Evolutionary conservation across 202 grass and related monocot species (phyloP), one percentile per base, ranked within the genome.

Genomic region (Digitaria exilis): DNA sequence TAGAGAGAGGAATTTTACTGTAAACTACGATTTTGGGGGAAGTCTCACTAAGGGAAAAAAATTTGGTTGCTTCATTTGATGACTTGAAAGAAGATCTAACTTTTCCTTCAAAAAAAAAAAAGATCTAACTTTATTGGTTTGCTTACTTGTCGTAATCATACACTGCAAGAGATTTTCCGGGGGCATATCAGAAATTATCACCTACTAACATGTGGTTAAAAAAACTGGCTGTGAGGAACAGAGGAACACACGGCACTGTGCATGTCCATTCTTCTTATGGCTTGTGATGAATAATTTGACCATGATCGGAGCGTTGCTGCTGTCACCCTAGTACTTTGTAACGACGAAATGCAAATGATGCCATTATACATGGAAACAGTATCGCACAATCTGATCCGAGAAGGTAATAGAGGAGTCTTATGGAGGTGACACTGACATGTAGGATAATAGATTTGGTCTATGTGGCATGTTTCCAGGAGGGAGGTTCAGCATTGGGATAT

Each of bases 401-500:
- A 32, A 49, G 26, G 45, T 32, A 52, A 34, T 37, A 8, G 68
- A n/a, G n/a, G n/a, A 28, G 65, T 41, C 30, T 58, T 81, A 37
- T 22, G 24, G 34, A 24, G 34, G 52, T 76, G 73, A 76, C 62
- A 55, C 12, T 29, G 57, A 55, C 64, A 49, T 6, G 18, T 73
- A 56, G 57, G 57, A 86, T 56, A 3, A 17, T 22, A n/a, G 69
- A 51, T 81, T 79, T 75, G 42, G 31, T 80, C 4, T 9, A 0
- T 34, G 13, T 39, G 7, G 16, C 9, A 37, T 67, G 59, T 58
- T 22, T 25, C 75, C 44, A 59, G 70, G 60, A 75, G n/a, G 70
- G 28, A 46, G 51, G 77, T 26, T 74, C 30, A 26, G 56, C 51
- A 2, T n/a, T 49, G 48, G 70, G 18, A 88, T 84, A 80, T 84